A percentile compares a stretch with the other conserved stretches of the same genome.
phyloP scores from a whole-genome alignment of 176 grass and related monocot species.

The Carex myosuroides region DNA sequence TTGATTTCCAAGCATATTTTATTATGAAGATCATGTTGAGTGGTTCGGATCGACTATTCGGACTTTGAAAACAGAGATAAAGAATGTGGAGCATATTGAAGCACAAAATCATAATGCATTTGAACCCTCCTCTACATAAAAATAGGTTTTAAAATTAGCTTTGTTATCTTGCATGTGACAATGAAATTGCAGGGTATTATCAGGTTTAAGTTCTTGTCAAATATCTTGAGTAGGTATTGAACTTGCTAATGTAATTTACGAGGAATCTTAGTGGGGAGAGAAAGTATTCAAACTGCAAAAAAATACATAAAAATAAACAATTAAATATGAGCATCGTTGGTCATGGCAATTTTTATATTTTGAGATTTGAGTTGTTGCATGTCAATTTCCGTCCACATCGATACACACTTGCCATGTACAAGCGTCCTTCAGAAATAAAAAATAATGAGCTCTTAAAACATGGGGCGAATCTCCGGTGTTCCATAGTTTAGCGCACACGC shows the following conservation, averaged over 20 bases:
- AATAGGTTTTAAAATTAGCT: background rate
- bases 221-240: background rate
- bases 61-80: too few species aligned
- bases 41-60: too few species aligned
- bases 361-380: background rate
- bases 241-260: background rate
- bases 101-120: too few species aligned
- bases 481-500: background rate
- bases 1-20: too few species aligned
- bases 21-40: too few species aligned
- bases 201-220: conserved; percentile 4
- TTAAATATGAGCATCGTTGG: background rate
- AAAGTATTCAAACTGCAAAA: background rate
- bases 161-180: background rate
- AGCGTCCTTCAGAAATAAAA: too few species aligned
- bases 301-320: background rate
- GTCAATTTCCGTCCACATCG: background rate
- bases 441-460: background rate
- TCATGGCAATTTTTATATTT: background rate
- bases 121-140: too few species aligned
- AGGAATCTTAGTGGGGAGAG: background rate
- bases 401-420: background rate
- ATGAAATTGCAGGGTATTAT: background rate
- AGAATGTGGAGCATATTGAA: too few species aligned
- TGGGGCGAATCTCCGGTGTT: background rate